phyloP scores from a whole-genome alignment of 2,329 filamentous ascomycete species.

The Diaporthe destruens region DNA sequence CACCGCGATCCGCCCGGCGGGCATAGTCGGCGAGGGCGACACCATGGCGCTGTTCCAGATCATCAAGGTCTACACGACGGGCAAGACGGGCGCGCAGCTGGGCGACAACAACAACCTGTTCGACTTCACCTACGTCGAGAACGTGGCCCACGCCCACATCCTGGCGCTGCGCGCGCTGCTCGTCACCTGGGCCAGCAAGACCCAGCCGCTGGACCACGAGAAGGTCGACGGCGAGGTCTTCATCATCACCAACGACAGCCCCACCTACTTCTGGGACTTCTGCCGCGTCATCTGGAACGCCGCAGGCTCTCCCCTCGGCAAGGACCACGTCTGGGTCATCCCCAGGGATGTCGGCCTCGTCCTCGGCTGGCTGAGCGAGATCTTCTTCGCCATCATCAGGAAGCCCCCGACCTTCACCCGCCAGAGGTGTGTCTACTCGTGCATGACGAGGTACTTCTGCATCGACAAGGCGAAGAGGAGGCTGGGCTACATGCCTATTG shows the following conservation, averaged over 20 bases:
- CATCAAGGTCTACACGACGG: constrained; percentile 75
- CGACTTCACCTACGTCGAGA: constrained; percentile 75
- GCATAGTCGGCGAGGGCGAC: constrained; percentile 93
- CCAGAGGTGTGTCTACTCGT: constrained; percentile 74
- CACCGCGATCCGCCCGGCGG: constrained; percentile 84
- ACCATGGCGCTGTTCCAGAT: constrained; percentile 80
- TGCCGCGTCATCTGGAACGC: constrained; percentile 81
- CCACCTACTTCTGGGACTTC: constrained; percentile 93
- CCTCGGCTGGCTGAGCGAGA: constrained; percentile 67
- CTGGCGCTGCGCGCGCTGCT: constrained; percentile 83
- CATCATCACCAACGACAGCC: constrained; percentile 90
- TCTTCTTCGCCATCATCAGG: constrained; percentile 61
- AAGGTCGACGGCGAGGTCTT: constrained; percentile 87
- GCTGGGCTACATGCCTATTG: constrained; percentile 77
- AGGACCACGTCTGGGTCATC: constrained; percentile 67
- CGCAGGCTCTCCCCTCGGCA: constrained; percentile 65
- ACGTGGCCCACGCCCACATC: constrained; percentile 81
- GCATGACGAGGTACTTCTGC: constrained; percentile 83
- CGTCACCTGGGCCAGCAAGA: constrained; percentile 65
- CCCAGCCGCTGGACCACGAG: constrained; percentile 77
- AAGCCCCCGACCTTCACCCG: constrained; percentile 70
- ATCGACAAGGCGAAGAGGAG: constrained; percentile 80
- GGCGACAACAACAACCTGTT: constrained; percentile 76
- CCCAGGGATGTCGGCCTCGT: constrained; percentile 63
- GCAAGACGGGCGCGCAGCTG: constrained; percentile 82